These are phyloP conservation scores for Pseudomonodictys pantanalensis DNA, from an alignment of 495 filamentous ascomycete species.

Conservation along the genomic window DNA sequence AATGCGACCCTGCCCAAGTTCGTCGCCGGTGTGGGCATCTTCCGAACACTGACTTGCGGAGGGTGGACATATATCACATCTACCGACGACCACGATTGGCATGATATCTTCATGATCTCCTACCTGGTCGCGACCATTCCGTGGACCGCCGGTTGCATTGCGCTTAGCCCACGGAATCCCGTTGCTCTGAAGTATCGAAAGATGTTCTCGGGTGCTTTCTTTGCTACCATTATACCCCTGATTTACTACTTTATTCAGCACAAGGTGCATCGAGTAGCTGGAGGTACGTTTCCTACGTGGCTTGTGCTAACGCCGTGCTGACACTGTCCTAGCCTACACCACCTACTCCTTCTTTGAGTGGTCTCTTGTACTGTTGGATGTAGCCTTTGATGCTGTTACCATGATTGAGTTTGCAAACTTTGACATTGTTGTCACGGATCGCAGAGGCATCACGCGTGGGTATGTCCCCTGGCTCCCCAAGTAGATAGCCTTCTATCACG, in stretches of 20 bases:
- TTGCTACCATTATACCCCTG: slow-evolving; percentile 83
- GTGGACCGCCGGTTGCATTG: slow-evolving; percentile 90
- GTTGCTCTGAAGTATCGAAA: slow-evolving; percentile 86
- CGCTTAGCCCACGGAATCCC: slow-evolving; percentile 81
- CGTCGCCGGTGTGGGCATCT: slow-evolving; percentile 73
- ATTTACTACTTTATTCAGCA: slow-evolving; percentile 99
- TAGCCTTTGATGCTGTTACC: slow-evolving; percentile 94
- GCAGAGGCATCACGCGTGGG: slow-evolving; percentile 92
- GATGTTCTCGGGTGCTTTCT: slow-evolving; percentile 78
- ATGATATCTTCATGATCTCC: slow-evolving; percentile 99
- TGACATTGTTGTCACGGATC: slow-evolving; percentile 84
- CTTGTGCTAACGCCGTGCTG: slow-evolving; percentile 5
- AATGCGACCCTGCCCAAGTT: slow-evolving; percentile 75
- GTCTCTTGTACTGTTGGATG: slow-evolving; percentile 90
- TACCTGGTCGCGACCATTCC: slow-evolving; percentile 93
- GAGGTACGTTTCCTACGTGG: slow-evolving; percentile 61
- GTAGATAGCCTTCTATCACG: slow-evolving; percentile 52
- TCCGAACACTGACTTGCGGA: slow-evolving; percentile 90
- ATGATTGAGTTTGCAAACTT: slow-evolving; percentile 90
- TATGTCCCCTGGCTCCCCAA: slow-evolving; percentile 98
- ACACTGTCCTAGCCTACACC: slow-evolving; percentile 72
- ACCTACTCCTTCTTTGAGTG: slow-evolving; percentile 98
- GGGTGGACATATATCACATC: slow-evolving; percentile 99
- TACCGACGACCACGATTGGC: slow-evolving; percentile 97
- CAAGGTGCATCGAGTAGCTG: slow-evolving; percentile 90